Conservation (phyloP, 202 grass and related monocot genomes). For the Setaria viridis region DNA sequence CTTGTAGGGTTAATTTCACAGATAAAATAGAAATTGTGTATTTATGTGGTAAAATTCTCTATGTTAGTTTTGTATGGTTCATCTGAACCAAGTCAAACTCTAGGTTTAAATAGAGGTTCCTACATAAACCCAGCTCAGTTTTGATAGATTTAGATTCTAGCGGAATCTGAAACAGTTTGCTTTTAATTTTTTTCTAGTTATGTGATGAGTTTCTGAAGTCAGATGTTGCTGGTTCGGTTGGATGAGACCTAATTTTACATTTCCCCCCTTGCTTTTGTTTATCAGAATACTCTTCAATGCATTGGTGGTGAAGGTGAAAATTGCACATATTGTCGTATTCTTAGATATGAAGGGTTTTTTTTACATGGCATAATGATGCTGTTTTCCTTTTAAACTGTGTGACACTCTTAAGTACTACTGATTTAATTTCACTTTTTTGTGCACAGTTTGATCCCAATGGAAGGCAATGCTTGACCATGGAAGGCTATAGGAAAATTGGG, state of each 20-base stretch:
- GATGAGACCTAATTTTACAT: background rate
- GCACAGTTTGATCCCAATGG: slow-evolving; percentile 97
- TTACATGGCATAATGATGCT: background rate
- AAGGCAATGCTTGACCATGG: slow-evolving; percentile 95
- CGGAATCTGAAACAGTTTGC: background rate
- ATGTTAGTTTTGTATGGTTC: background rate
- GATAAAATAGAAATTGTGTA: background rate
- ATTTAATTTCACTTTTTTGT: slow-evolving; percentile 20
- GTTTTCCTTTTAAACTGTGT: background rate
- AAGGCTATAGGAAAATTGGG: slow-evolving; percentile 76
- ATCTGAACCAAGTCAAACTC: background rate
- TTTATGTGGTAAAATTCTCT: background rate
- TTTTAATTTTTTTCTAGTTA: background rate
- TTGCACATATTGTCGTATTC: background rate
- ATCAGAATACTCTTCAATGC: background rate
- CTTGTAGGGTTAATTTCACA: background rate
- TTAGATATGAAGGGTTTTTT: background rate
- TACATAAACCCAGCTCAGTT: background rate
- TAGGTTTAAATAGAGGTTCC: background rate
- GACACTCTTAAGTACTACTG: background rate
- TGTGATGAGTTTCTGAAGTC: background rate
- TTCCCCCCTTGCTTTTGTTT: background rate
- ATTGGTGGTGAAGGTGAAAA: background rate
- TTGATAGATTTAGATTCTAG: background rate
- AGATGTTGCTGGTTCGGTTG: background rate